These are phyloP conservation scores for Irineochytrium annulatum DNA, from an alignment of 192 early-diverging fungal species.

Conservation along the genomic window DNA sequence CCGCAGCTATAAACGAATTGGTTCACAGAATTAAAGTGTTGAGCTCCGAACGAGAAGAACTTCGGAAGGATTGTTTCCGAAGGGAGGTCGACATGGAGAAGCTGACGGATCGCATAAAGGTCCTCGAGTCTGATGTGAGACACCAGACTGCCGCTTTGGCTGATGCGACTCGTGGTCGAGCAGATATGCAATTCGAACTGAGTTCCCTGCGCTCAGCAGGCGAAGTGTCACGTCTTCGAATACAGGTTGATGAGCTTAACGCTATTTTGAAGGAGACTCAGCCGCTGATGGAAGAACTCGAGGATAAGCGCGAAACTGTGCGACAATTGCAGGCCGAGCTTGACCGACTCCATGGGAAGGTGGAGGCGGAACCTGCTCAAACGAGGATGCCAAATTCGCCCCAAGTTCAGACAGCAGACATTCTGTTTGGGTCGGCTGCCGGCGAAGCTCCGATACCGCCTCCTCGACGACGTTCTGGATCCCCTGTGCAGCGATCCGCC, in stretches of 20 bases:
- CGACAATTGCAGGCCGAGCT: neutral
- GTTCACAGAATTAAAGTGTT: too few species aligned
- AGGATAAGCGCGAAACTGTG: neutral
- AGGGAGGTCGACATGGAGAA: neutral
- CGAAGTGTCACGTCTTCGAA: too few species aligned
- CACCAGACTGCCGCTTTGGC: neutral
- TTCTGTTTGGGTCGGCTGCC: neutral
- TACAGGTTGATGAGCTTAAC: too few species aligned
- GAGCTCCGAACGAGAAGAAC: neutral
- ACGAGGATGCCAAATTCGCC: too few species aligned
- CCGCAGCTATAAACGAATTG: too few species aligned
- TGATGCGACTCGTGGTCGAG: neutral
- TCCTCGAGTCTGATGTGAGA: neutral
- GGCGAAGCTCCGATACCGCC: too few species aligned
- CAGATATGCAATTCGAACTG: neutral
- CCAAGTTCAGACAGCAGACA: neutral
- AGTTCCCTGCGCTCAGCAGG: too few species aligned
- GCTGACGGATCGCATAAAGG: neutral
- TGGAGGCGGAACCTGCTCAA: too few species aligned
- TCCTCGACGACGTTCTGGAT: too few species aligned
- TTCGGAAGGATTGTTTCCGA: neutral
- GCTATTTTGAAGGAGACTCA: too few species aligned
- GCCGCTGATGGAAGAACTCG: neutral
- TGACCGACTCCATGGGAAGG: too few species aligned
- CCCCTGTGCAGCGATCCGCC: too few species aligned